These are phyloP conservation scores for Penicillium crystallinum DNA, from an alignment of 495 filamentous ascomycete species.

Conservation along the genomic window DNA sequence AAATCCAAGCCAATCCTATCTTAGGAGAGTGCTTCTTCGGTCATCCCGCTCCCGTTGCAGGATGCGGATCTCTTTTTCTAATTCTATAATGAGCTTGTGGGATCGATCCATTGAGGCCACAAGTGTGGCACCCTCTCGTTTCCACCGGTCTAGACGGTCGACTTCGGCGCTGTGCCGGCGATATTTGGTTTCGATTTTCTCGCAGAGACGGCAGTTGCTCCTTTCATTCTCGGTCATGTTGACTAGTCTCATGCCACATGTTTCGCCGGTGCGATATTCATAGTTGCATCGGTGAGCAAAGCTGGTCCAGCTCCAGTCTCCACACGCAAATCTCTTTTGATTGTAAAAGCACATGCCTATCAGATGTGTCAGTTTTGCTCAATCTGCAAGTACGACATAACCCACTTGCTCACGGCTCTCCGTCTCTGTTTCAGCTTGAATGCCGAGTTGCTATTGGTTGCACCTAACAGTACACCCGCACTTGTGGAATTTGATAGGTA, in stretches of 20 bases:
- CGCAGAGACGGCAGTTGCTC: conserved; percentile 75
- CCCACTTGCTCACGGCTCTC: conserved; percentile 30
- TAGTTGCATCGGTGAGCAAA: conserved; percentile 92
- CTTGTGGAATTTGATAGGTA: conserved; percentile 36
- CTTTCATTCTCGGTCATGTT: conserved; percentile 56
- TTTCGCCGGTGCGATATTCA: conserved; percentile 97
- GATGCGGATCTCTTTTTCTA: conserved; percentile 59
- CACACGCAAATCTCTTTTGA: conserved; percentile 58
- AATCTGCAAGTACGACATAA: conserved; percentile 23
- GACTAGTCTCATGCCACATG: conserved; percentile 93
- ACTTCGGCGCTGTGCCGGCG: conserved; percentile 69
- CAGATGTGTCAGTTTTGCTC: conserved; percentile 29
- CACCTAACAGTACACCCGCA: conserved; percentile 21
- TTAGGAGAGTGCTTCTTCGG: conserved; percentile 29
- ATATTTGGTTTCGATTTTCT: conserved; percentile 84
- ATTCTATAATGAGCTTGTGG: conserved; percentile 53
- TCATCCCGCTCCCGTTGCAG: conserved; percentile 40
- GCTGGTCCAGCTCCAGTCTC: conserved; percentile 93
- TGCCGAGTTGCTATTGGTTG: conserved; percentile 31
- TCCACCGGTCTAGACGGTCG: conserved; percentile 78
- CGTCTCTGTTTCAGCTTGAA: conserved; percentile 36
- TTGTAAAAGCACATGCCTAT: conserved; percentile 57
- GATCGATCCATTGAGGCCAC: conserved; percentile 78
- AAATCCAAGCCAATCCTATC: conserved; percentile 13
- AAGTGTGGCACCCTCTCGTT: conserved; percentile 61